Evolutionary conservation across 1,284 basidiomycete genomes (phyloP).

Genomic region (Amylostereum chailletii): DNA sequence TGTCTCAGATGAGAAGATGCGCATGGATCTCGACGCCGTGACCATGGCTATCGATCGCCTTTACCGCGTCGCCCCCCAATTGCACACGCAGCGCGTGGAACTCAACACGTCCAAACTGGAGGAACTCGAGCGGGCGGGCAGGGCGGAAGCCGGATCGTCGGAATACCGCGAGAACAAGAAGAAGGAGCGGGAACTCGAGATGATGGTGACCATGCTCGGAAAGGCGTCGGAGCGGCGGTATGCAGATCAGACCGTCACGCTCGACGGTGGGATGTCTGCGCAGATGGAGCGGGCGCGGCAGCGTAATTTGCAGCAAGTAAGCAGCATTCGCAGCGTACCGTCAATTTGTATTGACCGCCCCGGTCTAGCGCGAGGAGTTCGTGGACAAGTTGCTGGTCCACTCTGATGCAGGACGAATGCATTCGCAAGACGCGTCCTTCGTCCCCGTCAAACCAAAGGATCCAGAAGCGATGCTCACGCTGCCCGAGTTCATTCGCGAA

Average conservation of each 20-base stretch:
- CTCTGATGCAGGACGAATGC: slow-evolving; percentile 58
- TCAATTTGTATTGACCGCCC: slow-evolving; percentile 4
- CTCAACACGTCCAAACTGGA: slow-evolving; percentile 42
- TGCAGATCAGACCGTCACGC: slow-evolving; percentile 56
- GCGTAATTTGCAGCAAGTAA: slow-evolving; percentile 55
- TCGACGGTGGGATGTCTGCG: slow-evolving; percentile 49
- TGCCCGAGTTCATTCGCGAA: slow-evolving; percentile 63
- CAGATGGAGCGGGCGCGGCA: slow-evolving; percentile 41
- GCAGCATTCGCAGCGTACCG: slow-evolving; percentile 8
- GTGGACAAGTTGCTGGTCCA: slow-evolving; percentile 62
- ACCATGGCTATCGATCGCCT: slow-evolving; percentile 81
- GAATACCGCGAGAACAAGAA: slow-evolving; percentile 32
- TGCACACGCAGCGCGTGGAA: slow-evolving; percentile 82
- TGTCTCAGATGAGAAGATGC: slow-evolving; percentile 56
- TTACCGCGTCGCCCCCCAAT: slow-evolving; percentile 73
- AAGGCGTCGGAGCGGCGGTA: slow-evolving; percentile 63
- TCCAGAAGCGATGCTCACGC: slow-evolving; percentile 48
- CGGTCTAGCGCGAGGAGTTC: slow-evolving; percentile 52
- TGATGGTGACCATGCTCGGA: slow-evolving; percentile 62
- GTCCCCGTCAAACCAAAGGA: slow-evolving; percentile 29
- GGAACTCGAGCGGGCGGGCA: slow-evolving; percentile 13
- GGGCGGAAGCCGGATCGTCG: slow-evolving; percentile 2
- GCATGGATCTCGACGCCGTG: slow-evolving; percentile 74
- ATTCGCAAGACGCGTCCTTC: slow-evolving; percentile 60
- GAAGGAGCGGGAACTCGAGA: slow-evolving; percentile 53